Conservation (phyloP, 2,329 filamentous ascomycete species). For the Ascochyta rabiei region DNA sequence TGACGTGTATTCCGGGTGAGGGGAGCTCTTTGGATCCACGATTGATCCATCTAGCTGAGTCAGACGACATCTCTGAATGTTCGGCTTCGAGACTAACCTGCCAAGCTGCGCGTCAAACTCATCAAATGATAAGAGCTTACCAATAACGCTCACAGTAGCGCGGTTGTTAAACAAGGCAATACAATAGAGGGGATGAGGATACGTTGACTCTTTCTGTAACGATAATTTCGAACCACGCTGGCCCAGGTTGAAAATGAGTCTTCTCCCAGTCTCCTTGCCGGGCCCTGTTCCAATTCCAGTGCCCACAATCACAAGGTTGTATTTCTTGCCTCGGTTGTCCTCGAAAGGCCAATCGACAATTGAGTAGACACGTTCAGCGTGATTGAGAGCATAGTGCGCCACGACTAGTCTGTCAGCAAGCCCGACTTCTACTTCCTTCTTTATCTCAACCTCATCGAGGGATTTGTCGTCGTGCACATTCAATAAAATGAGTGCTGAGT, state of each 20-base stretch:
- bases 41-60: constrained; percentile 47
- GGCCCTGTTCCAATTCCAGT: constrained; percentile 44
- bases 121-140: constrained; percentile 37
- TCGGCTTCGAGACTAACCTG: constrained; percentile 18
- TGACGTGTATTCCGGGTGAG: constrained; percentile 59
- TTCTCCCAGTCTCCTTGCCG: constrained; percentile 35
- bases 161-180: constrained; percentile 36
- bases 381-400: constrained; percentile 62
- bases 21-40: constrained; percentile 50
- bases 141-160: constrained; percentile 34
- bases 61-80: not conserved
- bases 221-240: constrained; percentile 57
- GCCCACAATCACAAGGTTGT: constrained; percentile 68
- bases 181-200: constrained; percentile 40
- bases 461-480: constrained; percentile 27
- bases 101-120: constrained; percentile 32
- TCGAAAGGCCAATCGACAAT: constrained; percentile 69
- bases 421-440: constrained; percentile 26
- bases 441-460: constrained; percentile 25
- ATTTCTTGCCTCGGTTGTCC: constrained; percentile 60
- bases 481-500: constrained; percentile 43
- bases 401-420: constrained; percentile 50
- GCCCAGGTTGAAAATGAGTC: constrained; percentile 37
- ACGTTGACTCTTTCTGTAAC: constrained; percentile 49
- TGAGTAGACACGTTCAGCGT: constrained; percentile 64